phyloP scores from a whole-genome alignment of 345 rosid genomes.

The Melastoma malabathricum region DNA sequence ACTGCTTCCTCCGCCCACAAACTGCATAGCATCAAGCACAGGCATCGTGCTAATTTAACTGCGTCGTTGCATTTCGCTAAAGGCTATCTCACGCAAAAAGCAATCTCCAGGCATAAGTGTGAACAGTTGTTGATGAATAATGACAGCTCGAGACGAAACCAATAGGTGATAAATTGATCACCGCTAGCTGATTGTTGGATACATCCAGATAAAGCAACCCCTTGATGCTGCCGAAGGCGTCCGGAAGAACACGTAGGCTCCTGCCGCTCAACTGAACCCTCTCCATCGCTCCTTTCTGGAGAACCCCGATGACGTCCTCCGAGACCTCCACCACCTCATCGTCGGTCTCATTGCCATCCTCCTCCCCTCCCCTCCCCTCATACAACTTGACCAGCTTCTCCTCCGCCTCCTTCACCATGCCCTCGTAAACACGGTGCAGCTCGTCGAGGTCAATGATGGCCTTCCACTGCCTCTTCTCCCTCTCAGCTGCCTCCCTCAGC shows the following conservation, averaged over 20 bases:
- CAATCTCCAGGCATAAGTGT: too few species aligned
- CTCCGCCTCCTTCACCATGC: conserved; percentile 54
- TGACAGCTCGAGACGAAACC: too few species aligned
- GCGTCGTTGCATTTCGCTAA: too few species aligned
- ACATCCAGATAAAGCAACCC: conserved; percentile 59
- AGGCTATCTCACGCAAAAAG: too few species aligned
- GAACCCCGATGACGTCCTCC: conserved; percentile 22
- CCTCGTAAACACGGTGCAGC: conserved; percentile 49
- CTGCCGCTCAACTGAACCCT: conserved; percentile 52
- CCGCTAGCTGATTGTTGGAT: conserved; percentile 62
- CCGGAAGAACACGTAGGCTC: conserved; percentile 53
- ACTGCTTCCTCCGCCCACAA: too few species aligned
- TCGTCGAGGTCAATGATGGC: conserved; percentile 54
- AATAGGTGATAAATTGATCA: conserved; percentile 8
- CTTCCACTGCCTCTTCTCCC: conserved; percentile 32
- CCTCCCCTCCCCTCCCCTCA: conserved; percentile 19
- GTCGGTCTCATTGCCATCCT: conserved; percentile 22
- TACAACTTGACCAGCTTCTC: conserved; percentile 44
- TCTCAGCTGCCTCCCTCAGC: conserved; percentile 14
- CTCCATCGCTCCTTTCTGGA: conserved; percentile 23
- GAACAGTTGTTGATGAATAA: too few species aligned
- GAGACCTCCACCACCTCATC: conserved; percentile 47
- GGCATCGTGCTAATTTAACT: too few species aligned
- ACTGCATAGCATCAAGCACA: too few species aligned
- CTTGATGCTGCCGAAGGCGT: conserved; percentile 53